Evolutionary conservation across 2,329 filamentous ascomycete species (phyloP).

Genomic region (Aureobasidium mangrovei): DNA sequence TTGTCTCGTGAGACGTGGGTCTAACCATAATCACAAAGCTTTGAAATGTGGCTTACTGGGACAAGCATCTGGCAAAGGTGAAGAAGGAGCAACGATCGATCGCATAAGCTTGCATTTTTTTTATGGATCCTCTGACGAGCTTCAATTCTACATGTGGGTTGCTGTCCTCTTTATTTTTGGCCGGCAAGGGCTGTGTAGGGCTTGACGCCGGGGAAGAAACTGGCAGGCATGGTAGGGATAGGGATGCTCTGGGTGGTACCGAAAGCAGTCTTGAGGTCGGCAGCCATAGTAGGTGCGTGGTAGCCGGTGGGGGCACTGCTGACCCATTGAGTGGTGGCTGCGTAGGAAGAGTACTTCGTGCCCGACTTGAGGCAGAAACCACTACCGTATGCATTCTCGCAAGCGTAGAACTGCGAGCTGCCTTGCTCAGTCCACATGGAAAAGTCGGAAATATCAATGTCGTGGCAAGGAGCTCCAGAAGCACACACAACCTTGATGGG

Average conservation of each 20-base stretch:
- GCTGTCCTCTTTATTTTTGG: no score
- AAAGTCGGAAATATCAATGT: conserved; percentile 43
- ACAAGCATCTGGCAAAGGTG: no score
- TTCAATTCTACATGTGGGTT: no score
- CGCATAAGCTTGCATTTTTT: no score
- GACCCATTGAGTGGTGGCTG: conserved; percentile 28
- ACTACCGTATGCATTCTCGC: conserved; percentile 41
- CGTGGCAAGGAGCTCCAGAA: conserved; percentile 43
- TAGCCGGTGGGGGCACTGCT: conserved; percentile 31
- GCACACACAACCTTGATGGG: conserved; percentile 48
- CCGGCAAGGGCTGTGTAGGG: neutral
- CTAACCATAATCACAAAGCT: no score
- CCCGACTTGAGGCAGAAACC: conserved; percentile 39
- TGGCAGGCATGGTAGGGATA: conserved; percentile 33
- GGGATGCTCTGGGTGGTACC: conserved; percentile 31
- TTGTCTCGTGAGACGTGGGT: no score
- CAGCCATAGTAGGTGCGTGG: conserved; percentile 30
- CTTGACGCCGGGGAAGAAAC: conserved; percentile 30
- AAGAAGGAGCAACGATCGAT: no score
- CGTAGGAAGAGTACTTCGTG: conserved; percentile 21
- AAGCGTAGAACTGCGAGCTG: conserved; percentile 33
- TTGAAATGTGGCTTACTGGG: no score
- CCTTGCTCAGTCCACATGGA: conserved; percentile 45
- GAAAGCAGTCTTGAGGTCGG: conserved; percentile 24
- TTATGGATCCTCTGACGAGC: no score